phyloP scores from a whole-genome alignment of 345 rosid genomes.

The Camelina hispida region DNA sequence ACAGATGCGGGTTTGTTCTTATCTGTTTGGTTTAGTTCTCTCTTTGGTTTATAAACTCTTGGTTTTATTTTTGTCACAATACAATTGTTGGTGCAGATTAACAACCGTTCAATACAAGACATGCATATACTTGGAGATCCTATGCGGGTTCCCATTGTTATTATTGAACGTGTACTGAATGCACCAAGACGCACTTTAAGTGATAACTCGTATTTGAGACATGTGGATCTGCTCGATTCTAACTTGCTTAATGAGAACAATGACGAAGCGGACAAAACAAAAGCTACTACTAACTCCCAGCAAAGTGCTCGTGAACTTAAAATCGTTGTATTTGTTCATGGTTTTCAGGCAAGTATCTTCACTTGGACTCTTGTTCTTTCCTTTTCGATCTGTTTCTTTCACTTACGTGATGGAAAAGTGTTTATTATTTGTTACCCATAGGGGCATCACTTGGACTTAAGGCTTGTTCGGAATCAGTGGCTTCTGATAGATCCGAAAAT shows the following conservation, averaged over 20 bases:
- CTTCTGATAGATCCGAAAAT: slow-evolving; percentile 87
- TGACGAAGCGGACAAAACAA: slow-evolving; percentile 46
- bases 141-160: slow-evolving; percentile 74
- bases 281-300: slow-evolving; percentile 34
- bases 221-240: slow-evolving; percentile 58
- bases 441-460: slow-evolving; percentile 97
- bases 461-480: slow-evolving; percentile 96
- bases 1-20: slow-evolving; percentile 82
- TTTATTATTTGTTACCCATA: slow-evolving; percentile 32
- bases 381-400: background rate
- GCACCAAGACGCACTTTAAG: slow-evolving; percentile 83
- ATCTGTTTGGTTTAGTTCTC: background rate
- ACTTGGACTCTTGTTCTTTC: background rate
- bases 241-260: slow-evolving; percentile 38
- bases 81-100: slow-evolving; percentile 64
- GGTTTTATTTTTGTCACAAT: slow-evolving; percentile 1
- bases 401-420: background rate
- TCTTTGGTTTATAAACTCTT: slow-evolving; percentile 11
- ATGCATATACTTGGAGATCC: slow-evolving; percentile 91
- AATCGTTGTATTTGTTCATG: slow-evolving; percentile 88
- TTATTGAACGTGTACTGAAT: slow-evolving; percentile 82
- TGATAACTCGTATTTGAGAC: slow-evolving; percentile 74
- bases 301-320: slow-evolving; percentile 64
- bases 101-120: slow-evolving; percentile 86
- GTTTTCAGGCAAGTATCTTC: slow-evolving; percentile 81